phyloP scores from a whole-genome alignment of 257 asterid species.

The Paraleonurus japonicus region DNA sequence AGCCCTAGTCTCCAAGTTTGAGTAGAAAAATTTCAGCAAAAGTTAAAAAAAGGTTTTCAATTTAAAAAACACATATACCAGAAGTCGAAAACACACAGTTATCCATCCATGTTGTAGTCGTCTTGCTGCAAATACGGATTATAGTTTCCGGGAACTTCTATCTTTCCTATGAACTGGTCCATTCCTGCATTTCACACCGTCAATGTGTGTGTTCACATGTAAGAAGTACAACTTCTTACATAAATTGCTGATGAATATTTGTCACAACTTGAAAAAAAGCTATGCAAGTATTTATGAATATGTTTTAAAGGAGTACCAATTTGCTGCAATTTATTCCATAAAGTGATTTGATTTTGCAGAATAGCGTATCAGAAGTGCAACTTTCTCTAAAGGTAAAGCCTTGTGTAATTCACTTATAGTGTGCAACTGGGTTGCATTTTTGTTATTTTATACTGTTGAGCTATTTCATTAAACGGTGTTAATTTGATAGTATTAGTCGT shows the following conservation, averaged over 20 bases:
- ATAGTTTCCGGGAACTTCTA: conserved; percentile 46
- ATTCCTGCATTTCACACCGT: conserved; percentile 37
- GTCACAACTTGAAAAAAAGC: neutral
- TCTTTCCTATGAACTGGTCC: conserved; percentile 47
- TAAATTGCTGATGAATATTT: no score
- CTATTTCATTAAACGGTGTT: no score
- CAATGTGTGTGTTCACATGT: neutral
- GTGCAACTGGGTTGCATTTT: no score
- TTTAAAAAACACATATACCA: conserved; percentile 1
- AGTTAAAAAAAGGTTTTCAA: neutral
- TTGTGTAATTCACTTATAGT: no score
- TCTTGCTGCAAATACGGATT: conserved; percentile 44
- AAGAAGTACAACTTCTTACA: no score
- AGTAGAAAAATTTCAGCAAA: conserved; percentile 13
- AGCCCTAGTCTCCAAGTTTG: conserved; percentile 6
- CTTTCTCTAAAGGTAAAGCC: no score
- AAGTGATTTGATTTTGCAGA: neutral
- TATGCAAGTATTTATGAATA: neutral
- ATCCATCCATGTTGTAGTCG: conserved; percentile 42
- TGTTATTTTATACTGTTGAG: no score
- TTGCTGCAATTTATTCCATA: neutral
- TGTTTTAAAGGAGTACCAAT: neutral
- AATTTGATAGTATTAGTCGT: no score
- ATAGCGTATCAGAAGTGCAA: neutral
- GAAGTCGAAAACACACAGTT: neutral